Conservation (phyloP, 2,329 filamentous ascomycete species). For the Pseudonectria buxi region DNA sequence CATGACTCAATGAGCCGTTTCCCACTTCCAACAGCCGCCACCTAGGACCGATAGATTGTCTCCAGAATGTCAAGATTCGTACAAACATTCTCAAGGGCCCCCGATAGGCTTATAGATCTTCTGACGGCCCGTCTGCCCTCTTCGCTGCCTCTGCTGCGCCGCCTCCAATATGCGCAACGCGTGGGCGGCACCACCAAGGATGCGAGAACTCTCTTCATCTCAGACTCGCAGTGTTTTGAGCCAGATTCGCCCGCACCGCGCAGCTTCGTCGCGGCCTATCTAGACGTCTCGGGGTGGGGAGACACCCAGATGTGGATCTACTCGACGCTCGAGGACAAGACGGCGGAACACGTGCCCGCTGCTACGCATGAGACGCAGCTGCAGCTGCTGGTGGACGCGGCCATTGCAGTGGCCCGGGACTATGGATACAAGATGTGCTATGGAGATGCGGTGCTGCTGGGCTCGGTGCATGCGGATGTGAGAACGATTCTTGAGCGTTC, state of each 20-base stretch:
- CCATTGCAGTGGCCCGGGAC: conserved; percentile 20
- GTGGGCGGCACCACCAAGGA: conserved; percentile 34
- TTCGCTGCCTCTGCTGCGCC: conserved; percentile 55
- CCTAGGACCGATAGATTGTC: background rate
- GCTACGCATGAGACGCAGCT: conserved; percentile 27
- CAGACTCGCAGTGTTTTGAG: conserved; percentile 4
- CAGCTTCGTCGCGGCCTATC: conserved; percentile 49
- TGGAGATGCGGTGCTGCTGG: conserved; percentile 29
- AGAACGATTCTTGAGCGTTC: conserved; percentile 17
- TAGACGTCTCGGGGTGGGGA: conserved; percentile 53
- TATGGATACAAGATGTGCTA: conserved; percentile 14
- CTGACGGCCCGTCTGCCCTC: conserved; percentile 48
- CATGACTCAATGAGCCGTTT: background rate
- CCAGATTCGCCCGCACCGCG: background rate
- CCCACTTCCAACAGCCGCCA: background rate
- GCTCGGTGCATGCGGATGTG: conserved; percentile 27
- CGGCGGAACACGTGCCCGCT: conserved; percentile 3
- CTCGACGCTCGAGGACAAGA: conserved; percentile 39
- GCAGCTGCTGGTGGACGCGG: conserved; percentile 22
- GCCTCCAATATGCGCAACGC: conserved; percentile 51
- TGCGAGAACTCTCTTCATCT: conserved; percentile 36
- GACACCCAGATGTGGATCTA: conserved; percentile 63
- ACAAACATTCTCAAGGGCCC: conserved; percentile 22
- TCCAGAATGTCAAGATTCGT: conserved; percentile 9
- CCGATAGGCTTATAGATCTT: conserved; percentile 35